Evolutionary conservation across 2,329 filamentous ascomycete genomes (phyloP).

Genomic region (Ceratocystis papillata): DNA sequence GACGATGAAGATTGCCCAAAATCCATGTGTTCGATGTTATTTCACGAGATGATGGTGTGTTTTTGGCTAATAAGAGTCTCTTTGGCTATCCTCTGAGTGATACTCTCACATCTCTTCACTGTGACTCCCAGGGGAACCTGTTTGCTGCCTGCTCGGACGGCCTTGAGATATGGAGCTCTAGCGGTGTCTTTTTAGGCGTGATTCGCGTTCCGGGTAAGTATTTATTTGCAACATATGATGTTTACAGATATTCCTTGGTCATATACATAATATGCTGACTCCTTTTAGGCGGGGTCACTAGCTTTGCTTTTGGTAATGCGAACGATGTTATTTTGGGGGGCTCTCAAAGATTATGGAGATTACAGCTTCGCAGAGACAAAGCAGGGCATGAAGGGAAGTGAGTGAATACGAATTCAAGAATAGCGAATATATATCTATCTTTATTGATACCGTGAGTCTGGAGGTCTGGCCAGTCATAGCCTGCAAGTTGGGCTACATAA

Average conservation of each 20-base stretch:
- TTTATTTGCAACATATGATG: not conserved
- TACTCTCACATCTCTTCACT: constrained; percentile 40
- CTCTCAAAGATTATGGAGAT: constrained; percentile 20
- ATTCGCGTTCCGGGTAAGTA: constrained; percentile 34
- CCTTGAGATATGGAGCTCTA: constrained; percentile 39
- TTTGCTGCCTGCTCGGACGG: constrained; percentile 42
- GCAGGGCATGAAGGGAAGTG: not conserved
- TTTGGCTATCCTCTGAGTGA: constrained; percentile 42
- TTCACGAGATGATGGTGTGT: constrained; percentile 33
- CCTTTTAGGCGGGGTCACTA: constrained; percentile 18
- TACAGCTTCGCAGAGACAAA: constrained; percentile 6
- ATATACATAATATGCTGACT: constrained; percentile 3
- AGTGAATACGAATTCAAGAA: not conserved
- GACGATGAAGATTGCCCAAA: not conserved
- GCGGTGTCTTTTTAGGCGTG: constrained; percentile 38
- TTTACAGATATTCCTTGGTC: not conserved
- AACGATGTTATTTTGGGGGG: constrained; percentile 22
- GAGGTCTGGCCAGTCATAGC: no score
- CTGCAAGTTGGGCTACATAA: no score
- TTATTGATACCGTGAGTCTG: no score
- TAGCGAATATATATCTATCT: no score
- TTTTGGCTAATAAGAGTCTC: constrained; percentile 36
- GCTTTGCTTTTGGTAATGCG: constrained; percentile 22
- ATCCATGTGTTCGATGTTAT: constrained; percentile 34
- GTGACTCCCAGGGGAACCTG: constrained; percentile 39